phyloP scores from a whole-genome alignment of 2,329 filamentous ascomycete genomes.

The Colletotrichum liriopes region DNA sequence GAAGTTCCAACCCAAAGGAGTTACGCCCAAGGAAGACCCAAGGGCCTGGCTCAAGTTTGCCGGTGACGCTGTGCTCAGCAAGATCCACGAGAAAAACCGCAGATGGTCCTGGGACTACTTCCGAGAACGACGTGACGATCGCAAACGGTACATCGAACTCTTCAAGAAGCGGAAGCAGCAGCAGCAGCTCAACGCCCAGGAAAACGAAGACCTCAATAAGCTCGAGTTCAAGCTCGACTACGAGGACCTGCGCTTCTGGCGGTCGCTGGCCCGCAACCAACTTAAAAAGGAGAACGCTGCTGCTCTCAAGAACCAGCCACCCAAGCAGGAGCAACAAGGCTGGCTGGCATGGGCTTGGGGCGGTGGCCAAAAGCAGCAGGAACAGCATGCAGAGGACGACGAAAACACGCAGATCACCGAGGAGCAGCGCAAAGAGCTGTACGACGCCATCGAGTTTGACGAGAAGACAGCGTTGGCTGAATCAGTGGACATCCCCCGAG shows the following conservation, averaged over 20 bases:
- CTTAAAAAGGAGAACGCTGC: slow-evolving; percentile 95
- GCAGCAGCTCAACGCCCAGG: slow-evolving; percentile 78
- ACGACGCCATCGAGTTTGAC: slow-evolving; percentile 98
- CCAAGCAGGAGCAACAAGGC: slow-evolving; percentile 78
- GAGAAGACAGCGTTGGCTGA: slow-evolving; percentile 93
- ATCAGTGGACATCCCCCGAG: slow-evolving; percentile 89
- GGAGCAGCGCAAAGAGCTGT: slow-evolving; percentile 95
- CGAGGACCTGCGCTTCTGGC: slow-evolving; percentile 97
- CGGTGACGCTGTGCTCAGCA: slow-evolving; percentile 87
- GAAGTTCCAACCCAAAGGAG: slow-evolving; percentile 86
- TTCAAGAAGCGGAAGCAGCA: slow-evolving; percentile 95
- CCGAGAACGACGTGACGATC: slow-evolving; percentile 91
- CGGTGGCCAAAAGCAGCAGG: slow-evolving; percentile 75
- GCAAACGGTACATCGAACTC: slow-evolving; percentile 88
- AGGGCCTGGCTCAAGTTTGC: slow-evolving; percentile 94
- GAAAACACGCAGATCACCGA: slow-evolving; percentile 93
- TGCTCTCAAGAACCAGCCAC: slow-evolving; percentile 77
- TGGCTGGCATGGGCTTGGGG: slow-evolving; percentile 93
- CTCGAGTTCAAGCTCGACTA: slow-evolving; percentile 93
- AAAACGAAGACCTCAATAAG: slow-evolving; percentile 79
- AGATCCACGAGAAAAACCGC: slow-evolving; percentile 94
- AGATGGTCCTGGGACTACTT: slow-evolving; percentile 98
- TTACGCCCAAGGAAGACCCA: slow-evolving; percentile 89
- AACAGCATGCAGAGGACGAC: slow-evolving; percentile 73
- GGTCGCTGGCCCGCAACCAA: slow-evolving; percentile 93